A percentile compares a stretch with the other conserved stretches of the same genome.
Evolutionary conservation across 768 basidiomycete genomes (phyloP).

Genomic region (Royoungia palumana): DNA sequence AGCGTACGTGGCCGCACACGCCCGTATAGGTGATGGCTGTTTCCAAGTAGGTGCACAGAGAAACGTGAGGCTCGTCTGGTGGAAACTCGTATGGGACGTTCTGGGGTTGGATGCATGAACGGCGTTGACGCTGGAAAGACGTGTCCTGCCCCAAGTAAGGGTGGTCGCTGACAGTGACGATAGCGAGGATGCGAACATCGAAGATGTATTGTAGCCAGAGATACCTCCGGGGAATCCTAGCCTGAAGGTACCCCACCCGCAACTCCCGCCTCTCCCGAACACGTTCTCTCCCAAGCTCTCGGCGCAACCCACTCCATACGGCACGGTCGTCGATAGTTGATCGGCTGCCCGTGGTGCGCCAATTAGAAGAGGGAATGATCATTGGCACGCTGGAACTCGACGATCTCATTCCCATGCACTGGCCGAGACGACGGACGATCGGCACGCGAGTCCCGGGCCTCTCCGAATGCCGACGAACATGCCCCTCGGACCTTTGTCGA

Average conservation of each 20-base stretch:
- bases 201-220: constrained; percentile 8
- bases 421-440: too few species aligned
- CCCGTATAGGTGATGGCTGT: constrained; percentile 65
- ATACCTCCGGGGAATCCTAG: constrained; percentile 21
- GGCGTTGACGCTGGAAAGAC: constrained; percentile 2
- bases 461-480: too few species aligned
- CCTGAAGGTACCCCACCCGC: constrained; percentile 26
- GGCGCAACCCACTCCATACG: constrained; percentile 40
- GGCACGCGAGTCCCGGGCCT: too few species aligned
- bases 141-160: neutral
- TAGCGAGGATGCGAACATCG: neutral
- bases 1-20: constrained; percentile 58
- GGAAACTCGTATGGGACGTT: constrained; percentile 48
- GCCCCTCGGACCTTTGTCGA: too few species aligned
- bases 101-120: constrained; percentile 39
- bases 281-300: constrained; percentile 6
- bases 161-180: neutral
- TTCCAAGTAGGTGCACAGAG: constrained; percentile 45
- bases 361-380: too few species aligned
- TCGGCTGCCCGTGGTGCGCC: too few species aligned
- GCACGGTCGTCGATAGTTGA: too few species aligned
- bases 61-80: constrained; percentile 54
- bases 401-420: too few species aligned
- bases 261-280: constrained; percentile 25
- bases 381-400: too few species aligned